Evolutionary conservation across 2,329 filamentous ascomycete species (phyloP), one percentile per base, ranked within the genome.

Genomic region (Fusarium xyrophilum): DNA sequence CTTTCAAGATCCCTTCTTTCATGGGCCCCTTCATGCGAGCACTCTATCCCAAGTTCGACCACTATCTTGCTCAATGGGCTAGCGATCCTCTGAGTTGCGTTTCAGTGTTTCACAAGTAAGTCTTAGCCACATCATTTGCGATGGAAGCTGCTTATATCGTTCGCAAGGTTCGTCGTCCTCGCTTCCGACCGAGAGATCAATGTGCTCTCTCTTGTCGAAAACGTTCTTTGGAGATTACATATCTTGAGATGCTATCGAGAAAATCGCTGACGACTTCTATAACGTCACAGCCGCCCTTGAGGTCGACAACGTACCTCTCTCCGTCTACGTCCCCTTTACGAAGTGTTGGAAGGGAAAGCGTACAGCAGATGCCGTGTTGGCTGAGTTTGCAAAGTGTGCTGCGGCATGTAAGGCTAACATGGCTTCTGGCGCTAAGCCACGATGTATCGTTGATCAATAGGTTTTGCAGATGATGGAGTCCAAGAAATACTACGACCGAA

Each of bases 221-320:
- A 93, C 91, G 12, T 94, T 94, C 74, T 91, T 93, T 47, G 91
- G 92, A 27, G 86, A 93, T 79, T 93, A 93, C 81, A 92, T 93
- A 78, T 87, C 87, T 12, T 86, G 92, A 43, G 86, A 88, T 63
- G 85, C 87, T 7, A 86, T 94, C 60, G 89, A 91, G 81, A 89
- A 85, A 77, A 91, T 94, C 60, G 89, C 91, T 21, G 88, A 93
- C 74, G 91, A 94, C 78, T 94, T 91, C 78, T 93, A 93, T 78
- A 83, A 89, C 63, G 90, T 91, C 72, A 94, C 91, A 7, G 91
- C 89, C 25, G 91, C 92, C 1, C 84, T 94, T 43, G 91, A 94
- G 77, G 84, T 94, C 25, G 91, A 94, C 81, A 93, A 93, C 79
- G 88, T 93, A 73, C 91, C 91, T 6, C 59, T 83, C 1, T 82